These are phyloP conservation scores for Neurospora terricola DNA, from an alignment of 495 filamentous ascomycete genomes.

Conservation along the genomic window DNA sequence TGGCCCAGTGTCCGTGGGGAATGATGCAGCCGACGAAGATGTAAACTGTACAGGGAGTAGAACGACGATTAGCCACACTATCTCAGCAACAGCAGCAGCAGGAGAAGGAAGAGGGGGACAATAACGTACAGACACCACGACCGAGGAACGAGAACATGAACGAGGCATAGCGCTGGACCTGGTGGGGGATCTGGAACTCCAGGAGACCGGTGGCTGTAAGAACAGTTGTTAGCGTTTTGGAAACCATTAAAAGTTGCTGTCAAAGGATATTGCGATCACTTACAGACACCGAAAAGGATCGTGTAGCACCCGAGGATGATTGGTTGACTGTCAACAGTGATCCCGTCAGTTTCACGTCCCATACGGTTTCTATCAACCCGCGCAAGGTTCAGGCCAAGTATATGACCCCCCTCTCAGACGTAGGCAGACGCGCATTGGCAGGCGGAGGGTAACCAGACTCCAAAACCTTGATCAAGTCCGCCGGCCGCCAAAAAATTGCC, in stretches of 20 bases:
- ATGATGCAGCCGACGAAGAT: slow-evolving; percentile 86
- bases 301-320: slow-evolving; percentile 78
- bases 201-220: slow-evolving; percentile 49
- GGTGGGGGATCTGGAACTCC: slow-evolving; percentile 93
- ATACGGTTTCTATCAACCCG: background rate
- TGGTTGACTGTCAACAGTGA: slow-evolving; percentile 37
- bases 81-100: background rate
- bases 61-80: background rate
- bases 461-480: background rate
- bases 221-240: background rate
- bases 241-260: background rate
- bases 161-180: slow-evolving; percentile 83
- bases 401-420: background rate
- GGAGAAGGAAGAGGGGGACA: background rate
- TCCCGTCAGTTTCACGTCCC: slow-evolving; percentile 1
- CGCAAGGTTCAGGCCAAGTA: background rate
- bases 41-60: slow-evolving; percentile 56
- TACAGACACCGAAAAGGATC: slow-evolving; percentile 83
- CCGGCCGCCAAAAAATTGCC: background rate
- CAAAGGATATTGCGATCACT: slow-evolving; percentile 15
- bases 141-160: slow-evolving; percentile 98
- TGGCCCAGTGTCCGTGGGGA: slow-evolving; percentile 45
- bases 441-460: background rate
- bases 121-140: slow-evolving; percentile 78
- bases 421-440: background rate